Percentiles rank a stretch among this genome's conserved stretches.
Evolutionary conservation across 1,284 basidiomycete species (phyloP).

Genomic region (Boletellus deceptivus): DNA sequence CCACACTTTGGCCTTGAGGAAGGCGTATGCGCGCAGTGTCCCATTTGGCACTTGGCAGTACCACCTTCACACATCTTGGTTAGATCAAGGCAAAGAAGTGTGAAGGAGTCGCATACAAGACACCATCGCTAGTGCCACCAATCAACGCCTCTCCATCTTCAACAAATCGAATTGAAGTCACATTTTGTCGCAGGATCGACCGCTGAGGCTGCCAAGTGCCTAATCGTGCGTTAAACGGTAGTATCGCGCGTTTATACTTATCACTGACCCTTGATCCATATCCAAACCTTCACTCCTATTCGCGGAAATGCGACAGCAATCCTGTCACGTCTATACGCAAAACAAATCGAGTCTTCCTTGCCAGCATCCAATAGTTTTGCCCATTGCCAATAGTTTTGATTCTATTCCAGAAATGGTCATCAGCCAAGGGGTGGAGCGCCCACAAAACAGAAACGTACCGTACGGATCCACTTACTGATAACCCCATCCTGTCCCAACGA

Average conservation of each 20-base stretch:
- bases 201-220: conserved; percentile 59
- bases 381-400: conserved; percentile 55
- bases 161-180: conserved; percentile 59
- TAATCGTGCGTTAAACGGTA: conserved; percentile 22
- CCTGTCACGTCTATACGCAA: conserved; percentile 54
- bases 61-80: conserved; percentile 44
- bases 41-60: conserved; percentile 63
- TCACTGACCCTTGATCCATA: conserved; percentile 51
- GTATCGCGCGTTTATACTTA: background rate
- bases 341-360: conserved; percentile 45
- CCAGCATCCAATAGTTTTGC: conserved; percentile 50
- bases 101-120: conserved; percentile 40
- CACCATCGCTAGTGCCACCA: conserved; percentile 68
- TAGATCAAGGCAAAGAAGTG: conserved; percentile 6
- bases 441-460: conserved; percentile 37
- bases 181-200: conserved; percentile 57
- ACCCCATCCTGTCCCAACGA: conserved; percentile 55
- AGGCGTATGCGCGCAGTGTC: conserved; percentile 53
- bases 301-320: conserved; percentile 61
- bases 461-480: conserved; percentile 56
- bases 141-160: conserved; percentile 58
- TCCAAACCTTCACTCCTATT: conserved; percentile 62
- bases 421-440: background rate
- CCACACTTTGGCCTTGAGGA: conserved; percentile 57
- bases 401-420: conserved; percentile 32